Conservation (phyloP, 2,329 filamentous ascomycete genomes). For the Escovopsis sp. region DNA sequence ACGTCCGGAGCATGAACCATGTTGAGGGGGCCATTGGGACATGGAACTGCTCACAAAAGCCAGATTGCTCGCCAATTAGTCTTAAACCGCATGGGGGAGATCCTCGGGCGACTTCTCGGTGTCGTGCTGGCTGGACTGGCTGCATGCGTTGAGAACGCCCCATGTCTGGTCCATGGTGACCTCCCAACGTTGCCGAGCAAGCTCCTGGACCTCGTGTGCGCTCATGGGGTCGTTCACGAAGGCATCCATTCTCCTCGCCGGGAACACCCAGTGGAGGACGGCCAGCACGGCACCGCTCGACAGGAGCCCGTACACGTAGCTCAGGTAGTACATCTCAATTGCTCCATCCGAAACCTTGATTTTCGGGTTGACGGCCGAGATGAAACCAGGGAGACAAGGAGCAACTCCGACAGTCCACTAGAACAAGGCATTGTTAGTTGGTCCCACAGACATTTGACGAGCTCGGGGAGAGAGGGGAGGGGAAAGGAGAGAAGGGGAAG, state of each 20-base stretch:
- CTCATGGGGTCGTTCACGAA: slow-evolving; percentile 15
- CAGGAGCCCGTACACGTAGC: slow-evolving; percentile 24
- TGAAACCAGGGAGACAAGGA: slow-evolving; percentile 27
- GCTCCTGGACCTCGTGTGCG: slow-evolving; percentile 14
- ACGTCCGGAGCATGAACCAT: too few relatives aligned
- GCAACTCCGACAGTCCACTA: slow-evolving; percentile 26
- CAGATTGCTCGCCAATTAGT: not conserved
- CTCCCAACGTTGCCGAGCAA: slow-evolving; percentile 19
- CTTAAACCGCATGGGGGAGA: not conserved
- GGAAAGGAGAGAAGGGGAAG: not conserved
- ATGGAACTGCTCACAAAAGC: too few relatives aligned
- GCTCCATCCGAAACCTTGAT: slow-evolving; percentile 21
- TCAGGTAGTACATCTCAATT: slow-evolving; percentile 24
- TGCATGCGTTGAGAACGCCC: slow-evolving; percentile 5
- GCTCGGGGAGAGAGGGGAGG: too few relatives aligned
- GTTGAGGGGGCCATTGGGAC: too few relatives aligned
- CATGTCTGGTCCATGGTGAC: slow-evolving; percentile 9
- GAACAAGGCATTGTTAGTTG: not conserved
- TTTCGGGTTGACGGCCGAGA: slow-evolving; percentile 22
- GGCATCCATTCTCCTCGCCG: slow-evolving; percentile 11
- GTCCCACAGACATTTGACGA: too few relatives aligned
- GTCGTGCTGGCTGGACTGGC: slow-evolving; percentile 2
- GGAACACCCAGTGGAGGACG: slow-evolving; percentile 17
- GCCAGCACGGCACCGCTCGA: slow-evolving; percentile 18
- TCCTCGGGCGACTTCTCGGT: slow-evolving; percentile 1